Evolutionary conservation across 75 land plant genomes (phyloP).

Genomic region (Gnetum montanum): DNA sequence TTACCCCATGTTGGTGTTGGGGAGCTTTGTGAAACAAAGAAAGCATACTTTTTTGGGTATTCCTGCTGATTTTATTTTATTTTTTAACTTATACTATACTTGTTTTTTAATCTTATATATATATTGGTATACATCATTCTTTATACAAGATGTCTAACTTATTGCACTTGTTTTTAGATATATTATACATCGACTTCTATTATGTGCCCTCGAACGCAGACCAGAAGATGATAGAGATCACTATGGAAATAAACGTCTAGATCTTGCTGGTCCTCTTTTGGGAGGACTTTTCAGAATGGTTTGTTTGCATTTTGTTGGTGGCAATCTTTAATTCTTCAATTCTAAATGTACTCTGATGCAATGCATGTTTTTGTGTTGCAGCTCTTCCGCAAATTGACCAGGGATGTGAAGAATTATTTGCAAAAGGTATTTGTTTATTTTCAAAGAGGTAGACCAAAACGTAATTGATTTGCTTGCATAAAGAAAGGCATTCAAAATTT

Average conservation of each 20-base stretch:
- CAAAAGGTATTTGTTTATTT: constrained; percentile 86
- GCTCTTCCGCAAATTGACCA: constrained; percentile 92
- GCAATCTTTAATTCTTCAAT: not conserved
- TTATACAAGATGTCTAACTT: not conserved
- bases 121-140: not conserved
- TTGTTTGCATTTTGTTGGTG: not conserved
- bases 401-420: constrained; percentile 89
- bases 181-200: constrained; percentile 86
- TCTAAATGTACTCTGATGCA: not conserved
- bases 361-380: constrained; percentile 17
- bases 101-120: too few relatives aligned
- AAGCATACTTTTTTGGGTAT: constrained; percentile 97
- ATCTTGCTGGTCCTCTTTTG: constrained; percentile 99
- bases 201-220: constrained; percentile 92
- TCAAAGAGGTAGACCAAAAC: too few relatives aligned
- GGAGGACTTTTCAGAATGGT: constrained; percentile 97
- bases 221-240: constrained; percentile 99
- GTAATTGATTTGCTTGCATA: too few relatives aligned
- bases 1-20: constrained; percentile 99
- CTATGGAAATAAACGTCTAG: constrained; percentile 97
- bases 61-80: not conserved
- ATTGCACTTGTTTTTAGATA: constrained; percentile 30
- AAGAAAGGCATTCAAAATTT: too few relatives aligned
- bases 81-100: not conserved
- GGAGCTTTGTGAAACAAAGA: constrained; percentile 96